phyloP scores from a whole-genome alignment of 306 rosid species.

The Cucumis melo region DNA sequence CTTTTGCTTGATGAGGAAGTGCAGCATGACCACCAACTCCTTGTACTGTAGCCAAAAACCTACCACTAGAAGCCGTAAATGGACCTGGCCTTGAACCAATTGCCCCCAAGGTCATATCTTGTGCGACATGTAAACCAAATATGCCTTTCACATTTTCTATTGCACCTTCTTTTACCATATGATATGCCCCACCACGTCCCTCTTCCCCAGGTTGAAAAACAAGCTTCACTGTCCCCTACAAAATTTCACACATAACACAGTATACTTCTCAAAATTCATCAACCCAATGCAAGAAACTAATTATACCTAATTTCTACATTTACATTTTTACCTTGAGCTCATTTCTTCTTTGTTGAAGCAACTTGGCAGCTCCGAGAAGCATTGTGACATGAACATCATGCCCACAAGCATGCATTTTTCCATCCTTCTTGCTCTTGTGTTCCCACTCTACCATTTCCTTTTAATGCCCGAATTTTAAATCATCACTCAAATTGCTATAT shows the following conservation, averaged over 20 bases:
- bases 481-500: background rate
- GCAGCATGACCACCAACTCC: conserved; percentile 34
- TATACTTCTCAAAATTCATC: too few relatives aligned
- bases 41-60: conserved; percentile 25
- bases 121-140: conserved; percentile 32
- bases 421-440: conserved; percentile 37
- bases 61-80: conserved; percentile 22
- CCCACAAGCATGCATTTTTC: conserved; percentile 62
- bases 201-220: conserved; percentile 55
- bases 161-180: conserved; percentile 38
- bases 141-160: conserved; percentile 33
- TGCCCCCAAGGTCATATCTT: conserved; percentile 17
- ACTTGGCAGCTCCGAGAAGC: conserved; percentile 59
- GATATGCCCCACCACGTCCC: conserved; percentile 39
- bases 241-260: background rate
- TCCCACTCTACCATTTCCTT: conserved; percentile 65
- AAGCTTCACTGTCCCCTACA: conserved; percentile 51
- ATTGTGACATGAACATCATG: conserved; percentile 47
- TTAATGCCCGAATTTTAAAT: background rate
- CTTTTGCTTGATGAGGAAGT: conserved; percentile 20
- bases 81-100: conserved; percentile 42
- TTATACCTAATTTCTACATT: too few relatives aligned
- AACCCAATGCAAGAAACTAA: too few relatives aligned
- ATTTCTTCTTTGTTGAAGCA: conserved; percentile 27
- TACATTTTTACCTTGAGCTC: conserved; percentile 23